phyloP scores from a whole-genome alignment of 495 filamentous ascomycete genomes.

The Aspergillus wentii region DNA sequence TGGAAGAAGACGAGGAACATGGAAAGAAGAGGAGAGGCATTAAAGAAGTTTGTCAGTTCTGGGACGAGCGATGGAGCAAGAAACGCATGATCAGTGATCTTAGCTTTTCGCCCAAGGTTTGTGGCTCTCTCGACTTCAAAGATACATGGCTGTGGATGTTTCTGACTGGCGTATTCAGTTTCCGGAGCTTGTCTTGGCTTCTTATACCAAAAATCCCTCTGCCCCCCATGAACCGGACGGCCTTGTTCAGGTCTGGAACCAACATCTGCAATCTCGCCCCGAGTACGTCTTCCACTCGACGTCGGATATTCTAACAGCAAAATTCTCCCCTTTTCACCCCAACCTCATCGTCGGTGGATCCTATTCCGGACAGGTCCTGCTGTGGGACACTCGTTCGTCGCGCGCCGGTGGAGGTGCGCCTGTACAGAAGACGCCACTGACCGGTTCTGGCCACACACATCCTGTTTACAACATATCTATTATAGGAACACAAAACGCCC shows the following conservation, averaged over 20 bases:
- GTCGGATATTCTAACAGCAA: slow-evolving; percentile 90
- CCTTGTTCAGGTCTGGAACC: slow-evolving; percentile 94
- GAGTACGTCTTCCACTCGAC: slow-evolving; percentile 97
- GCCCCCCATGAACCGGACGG: slow-evolving; percentile 94
- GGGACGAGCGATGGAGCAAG: slow-evolving; percentile 92
- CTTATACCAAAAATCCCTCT: slow-evolving; percentile 94
- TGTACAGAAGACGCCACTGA: slow-evolving; percentile 92
- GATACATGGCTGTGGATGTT: neutral
- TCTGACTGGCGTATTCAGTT: slow-evolving; percentile 47
- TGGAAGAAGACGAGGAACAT: slow-evolving; percentile 80
- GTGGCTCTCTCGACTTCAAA: neutral
- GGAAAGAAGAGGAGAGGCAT: slow-evolving; percentile 76
- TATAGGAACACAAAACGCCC: slow-evolving; percentile 96
- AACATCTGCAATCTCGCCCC: slow-evolving; percentile 85
- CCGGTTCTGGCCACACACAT: slow-evolving; percentile 87
- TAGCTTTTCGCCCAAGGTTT: slow-evolving; percentile 85
- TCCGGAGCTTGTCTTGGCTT: slow-evolving; percentile 83
- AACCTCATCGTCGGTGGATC: slow-evolving; percentile 91
- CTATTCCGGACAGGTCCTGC: slow-evolving; percentile 91
- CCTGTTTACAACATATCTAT: slow-evolving; percentile 94
- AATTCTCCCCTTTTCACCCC: slow-evolving; percentile 96
- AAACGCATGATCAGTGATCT: slow-evolving; percentile 94
- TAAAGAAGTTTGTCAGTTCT: slow-evolving; percentile 86
- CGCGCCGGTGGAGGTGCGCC: slow-evolving; percentile 69
- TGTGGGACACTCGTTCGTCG: slow-evolving; percentile 88